These are phyloP conservation scores for Paracoccidioides brasiliensis DNA, from an alignment of 2,329 filamentous ascomycete genomes.

Conservation along the genomic window DNA sequence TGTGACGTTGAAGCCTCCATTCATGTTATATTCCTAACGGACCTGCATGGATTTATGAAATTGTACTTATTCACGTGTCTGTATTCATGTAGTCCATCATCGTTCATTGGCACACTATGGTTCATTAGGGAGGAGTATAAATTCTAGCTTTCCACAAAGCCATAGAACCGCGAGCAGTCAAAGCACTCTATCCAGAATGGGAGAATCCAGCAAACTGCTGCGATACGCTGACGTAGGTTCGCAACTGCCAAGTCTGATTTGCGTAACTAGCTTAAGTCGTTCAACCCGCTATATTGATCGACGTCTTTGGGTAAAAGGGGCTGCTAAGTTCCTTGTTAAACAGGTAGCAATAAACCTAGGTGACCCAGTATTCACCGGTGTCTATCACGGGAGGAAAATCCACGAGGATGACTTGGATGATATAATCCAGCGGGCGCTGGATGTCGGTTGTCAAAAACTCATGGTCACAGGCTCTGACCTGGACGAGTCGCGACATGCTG, in stretches of 20 bases:
- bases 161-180: not conserved
- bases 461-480: constrained; percentile 90
- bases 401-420: constrained; percentile 37
- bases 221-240: constrained; percentile 37
- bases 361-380: constrained; percentile 76
- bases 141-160: constrained; percentile 6
- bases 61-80: not conserved
- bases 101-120: not conserved
- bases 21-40: not conserved
- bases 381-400: constrained; percentile 65
- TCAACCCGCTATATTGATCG: no score
- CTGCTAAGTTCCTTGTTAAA: not conserved
- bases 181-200: constrained; percentile 19
- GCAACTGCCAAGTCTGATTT: not conserved
- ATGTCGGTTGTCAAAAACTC: constrained; percentile 73
- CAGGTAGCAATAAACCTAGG: constrained; percentile 89
- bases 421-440: constrained; percentile 63
- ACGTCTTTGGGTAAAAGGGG: not conserved
- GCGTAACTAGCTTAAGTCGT: not conserved
- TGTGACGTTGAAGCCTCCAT: not conserved
- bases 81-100: not conserved
- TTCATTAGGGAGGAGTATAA: not conserved
- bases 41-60: not conserved
- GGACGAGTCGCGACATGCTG: constrained; percentile 58
- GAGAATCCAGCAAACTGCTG: constrained; percentile 21